Evolutionary conservation across 441 rosid species (phyloP), one percentile per base, ranked within the genome.

Genomic region (Aquilaria agallochum): DNA sequence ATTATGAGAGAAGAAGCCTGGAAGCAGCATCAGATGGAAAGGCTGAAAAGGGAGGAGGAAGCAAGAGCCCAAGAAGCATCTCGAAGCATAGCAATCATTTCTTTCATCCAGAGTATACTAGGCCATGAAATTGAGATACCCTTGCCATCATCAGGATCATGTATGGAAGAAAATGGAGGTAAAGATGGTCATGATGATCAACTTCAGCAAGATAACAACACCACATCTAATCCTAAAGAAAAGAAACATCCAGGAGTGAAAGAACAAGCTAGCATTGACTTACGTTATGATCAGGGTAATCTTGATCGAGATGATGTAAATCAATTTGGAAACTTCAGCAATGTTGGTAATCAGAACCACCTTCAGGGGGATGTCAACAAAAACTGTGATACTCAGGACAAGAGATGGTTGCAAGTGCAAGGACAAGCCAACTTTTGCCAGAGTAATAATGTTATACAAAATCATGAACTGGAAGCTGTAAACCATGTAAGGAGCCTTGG

Each of bases 1-100:
- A 60, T 81, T 27, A 53, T 55, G 9, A 80, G 87, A 56, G 98
- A 89, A 73, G 95, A 88, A 75, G 87, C 85, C 42, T 93, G 98
- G 98, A 84, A 72, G 74, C 81, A 49, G 72, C 89, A 75, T 65
- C 92, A 80, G 67, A 74, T 60, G 53, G 90, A 86, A 73, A 85
- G 90, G 75, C 72, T 69, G 53, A 76, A 65, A 76, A 79, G 83
- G 69, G 84, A 81, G 0, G 85, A 81, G 61, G 90, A 83, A 70
- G 71, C 72, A 10, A 78, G 84, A 63, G 75, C 49, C 40, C 87
- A 80, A 72, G 96, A 82, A 67, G 80, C 70, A 50, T 69, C 86
- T 57, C 86, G 83, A 14, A 83, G 71, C 68, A 52, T 73, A 4
- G 77, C 88, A 56, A 78, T 89, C 68, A 83, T 92, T 67, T 72